phyloP scores from a whole-genome alignment of 768 basidiomycete species.

The Thelephora ganbajun region DNA sequence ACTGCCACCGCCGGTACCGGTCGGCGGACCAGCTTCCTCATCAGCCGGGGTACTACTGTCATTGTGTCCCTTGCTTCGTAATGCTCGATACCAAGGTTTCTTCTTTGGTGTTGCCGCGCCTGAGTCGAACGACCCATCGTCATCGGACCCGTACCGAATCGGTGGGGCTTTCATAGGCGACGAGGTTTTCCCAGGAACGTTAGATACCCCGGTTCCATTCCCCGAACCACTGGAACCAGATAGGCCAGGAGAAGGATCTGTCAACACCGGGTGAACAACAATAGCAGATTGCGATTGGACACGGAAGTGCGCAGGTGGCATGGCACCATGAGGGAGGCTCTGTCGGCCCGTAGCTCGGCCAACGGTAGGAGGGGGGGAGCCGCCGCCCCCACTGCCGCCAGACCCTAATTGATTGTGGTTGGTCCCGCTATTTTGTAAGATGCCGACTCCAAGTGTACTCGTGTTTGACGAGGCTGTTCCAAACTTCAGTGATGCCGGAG shows the following conservation, averaged over 20 bases:
- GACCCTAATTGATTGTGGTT: constrained; percentile 6
- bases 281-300: constrained; percentile 78
- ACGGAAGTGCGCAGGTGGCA: constrained; percentile 51
- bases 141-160: constrained; percentile 9
- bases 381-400: constrained; percentile 27
- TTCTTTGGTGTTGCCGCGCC: constrained; percentile 42
- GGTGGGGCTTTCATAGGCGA: neutral
- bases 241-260: constrained; percentile 7
- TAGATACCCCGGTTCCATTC: neutral
- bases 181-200: neutral
- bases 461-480: neutral
- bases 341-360: constrained; percentile 26
- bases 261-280: constrained; percentile 35
- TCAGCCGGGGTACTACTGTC: constrained; percentile 29
- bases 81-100: constrained; percentile 57
- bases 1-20: constrained; percentile 4
- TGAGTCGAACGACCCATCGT: constrained; percentile 20
- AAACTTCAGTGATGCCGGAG: constrained; percentile 8
- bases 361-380: constrained; percentile 36
- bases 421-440: neutral
- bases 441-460: constrained; percentile 5
- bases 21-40: neutral
- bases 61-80: constrained; percentile 45
- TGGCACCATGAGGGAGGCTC: constrained; percentile 42
- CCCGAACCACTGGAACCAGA: neutral